These are phyloP conservation scores for Fusarium decemcellulare DNA, from an alignment of 2,329 filamentous ascomycete genomes.

Conservation along the genomic window DNA sequence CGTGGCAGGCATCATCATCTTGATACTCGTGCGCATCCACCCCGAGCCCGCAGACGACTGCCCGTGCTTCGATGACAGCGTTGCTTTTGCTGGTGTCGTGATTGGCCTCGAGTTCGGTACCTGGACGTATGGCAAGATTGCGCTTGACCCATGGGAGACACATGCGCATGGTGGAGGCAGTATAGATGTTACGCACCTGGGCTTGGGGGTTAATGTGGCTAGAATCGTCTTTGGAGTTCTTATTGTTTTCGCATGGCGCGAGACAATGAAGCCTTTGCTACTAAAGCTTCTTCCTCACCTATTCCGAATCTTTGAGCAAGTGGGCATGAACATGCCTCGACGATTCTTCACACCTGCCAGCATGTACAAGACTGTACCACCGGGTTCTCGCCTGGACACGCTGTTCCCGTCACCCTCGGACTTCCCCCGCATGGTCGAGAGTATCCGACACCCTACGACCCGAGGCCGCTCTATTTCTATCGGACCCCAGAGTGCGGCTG, in stretches of 20 bases:
- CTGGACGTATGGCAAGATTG: conserved; percentile 82
- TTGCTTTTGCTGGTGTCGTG: conserved; percentile 91
- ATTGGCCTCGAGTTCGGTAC: conserved; percentile 87
- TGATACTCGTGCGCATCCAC: conserved; percentile 87
- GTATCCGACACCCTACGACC: conserved; percentile 79
- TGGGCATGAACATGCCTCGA: conserved; percentile 84
- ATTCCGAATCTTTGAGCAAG: conserved; percentile 87
- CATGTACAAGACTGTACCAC: conserved; percentile 87
- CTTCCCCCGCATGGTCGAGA: conserved; percentile 84
- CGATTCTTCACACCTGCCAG: conserved; percentile 93
- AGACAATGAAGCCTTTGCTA: conserved; percentile 87
- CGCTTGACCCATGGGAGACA: conserved; percentile 59
- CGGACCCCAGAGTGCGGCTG: conserved; percentile 94
- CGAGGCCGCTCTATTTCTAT: conserved; percentile 88
- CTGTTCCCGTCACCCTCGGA: conserved; percentile 92
- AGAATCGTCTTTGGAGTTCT: conserved; percentile 86
- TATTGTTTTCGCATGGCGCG: conserved; percentile 90
- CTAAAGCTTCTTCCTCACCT: conserved; percentile 85
- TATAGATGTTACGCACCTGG: conserved; percentile 77
- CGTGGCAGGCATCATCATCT: conserved; percentile 74
- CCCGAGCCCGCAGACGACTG: conserved; percentile 98
- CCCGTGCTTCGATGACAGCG: conserved; percentile 96
- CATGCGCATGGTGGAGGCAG: conserved; percentile 65
- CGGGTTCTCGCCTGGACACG: conserved; percentile 80
- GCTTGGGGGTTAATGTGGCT: conserved; percentile 72